Evolutionary conservation across 495 filamentous ascomycete genomes (phyloP), one percentile per base, ranked within the genome.

Genomic region (Penicillium canariense): DNA sequence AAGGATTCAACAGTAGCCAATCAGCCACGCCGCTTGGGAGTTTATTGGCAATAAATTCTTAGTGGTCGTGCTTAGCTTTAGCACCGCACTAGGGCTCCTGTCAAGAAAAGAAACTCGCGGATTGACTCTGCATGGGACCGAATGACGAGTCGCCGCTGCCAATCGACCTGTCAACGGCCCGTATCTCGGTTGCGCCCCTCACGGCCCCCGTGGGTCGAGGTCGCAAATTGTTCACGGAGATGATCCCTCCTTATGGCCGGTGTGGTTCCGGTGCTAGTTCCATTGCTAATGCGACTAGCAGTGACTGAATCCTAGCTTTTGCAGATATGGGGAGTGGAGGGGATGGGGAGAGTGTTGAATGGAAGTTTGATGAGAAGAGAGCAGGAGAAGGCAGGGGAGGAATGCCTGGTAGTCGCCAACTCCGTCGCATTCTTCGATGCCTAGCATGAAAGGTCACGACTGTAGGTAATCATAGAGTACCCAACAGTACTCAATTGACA

Each of bases 11-110:
- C 28, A 11, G 35, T 7, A 36, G 40, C 57, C 57, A 55, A 55
- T 59, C 46, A 45, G 43, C 36, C 27, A 38, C 35, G 10, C 14
- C 8, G 26, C 15, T 28, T 18, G 39, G 23, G 11, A 17, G 40
- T 50, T 56, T 39, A 56, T 61, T 61, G 32, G 34, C 49, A 60
- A 50, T 54, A 50, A 59, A 40, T 12, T 40, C 9, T 43, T 8
- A 15, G 43, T 23, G 42, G 42, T 17, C 38, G 11, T 39, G 18
- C 38, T 25, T 22, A 22, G 38, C 25, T 42, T 22, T 12, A 42
- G 38, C 14, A 6, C 38, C 25, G 38, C 38, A 42, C 25, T 42
- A 42, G 38, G 18, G 38, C 11, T 42, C 38, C 38, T 42, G 38
- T 42, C 38, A 42, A 42, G 25, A 40, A 42, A 42, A 42, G 38